These are phyloP conservation scores for Xylaria sp. DNA, from an alignment of 2,329 filamentous ascomycete genomes.

Conservation along the genomic window DNA sequence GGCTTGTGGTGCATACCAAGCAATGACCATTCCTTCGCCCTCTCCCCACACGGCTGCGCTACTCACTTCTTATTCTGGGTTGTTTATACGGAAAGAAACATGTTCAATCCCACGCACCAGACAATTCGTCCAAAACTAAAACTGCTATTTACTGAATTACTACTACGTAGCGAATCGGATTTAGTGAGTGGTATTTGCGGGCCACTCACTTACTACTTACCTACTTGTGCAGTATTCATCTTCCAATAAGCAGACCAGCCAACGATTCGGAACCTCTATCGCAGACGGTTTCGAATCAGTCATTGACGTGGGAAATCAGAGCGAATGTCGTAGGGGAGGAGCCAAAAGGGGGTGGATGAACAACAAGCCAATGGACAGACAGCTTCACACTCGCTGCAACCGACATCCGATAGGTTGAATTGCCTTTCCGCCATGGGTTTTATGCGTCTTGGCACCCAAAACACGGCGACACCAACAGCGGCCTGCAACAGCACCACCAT, in stretches of 20 bases:
- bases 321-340: not conserved
- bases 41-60: not conserved
- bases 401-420: not conserved
- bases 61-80: conserved; percentile 4
- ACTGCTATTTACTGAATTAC: not conserved
- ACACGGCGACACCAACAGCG: conserved; percentile 4
- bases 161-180: not conserved
- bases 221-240: not conserved
- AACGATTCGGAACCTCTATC: not conserved
- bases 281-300: not conserved
- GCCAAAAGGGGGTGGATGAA: not conserved
- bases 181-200: too few species aligned
- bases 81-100: conserved; percentile 17
- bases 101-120: conserved; percentile 1
- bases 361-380: too few species aligned
- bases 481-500: not conserved
- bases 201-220: too few species aligned
- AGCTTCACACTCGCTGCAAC: not conserved
- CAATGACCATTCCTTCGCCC: not conserved
- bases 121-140: not conserved
- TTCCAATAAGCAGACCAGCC: not conserved
- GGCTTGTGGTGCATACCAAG: conserved; percentile 10
- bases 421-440: conserved; percentile 14
- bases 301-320: not conserved
- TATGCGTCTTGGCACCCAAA: conserved; percentile 15